Conservation (phyloP, 2,329 filamentous ascomycete species). For the Sphaerulina vaccinii region DNA sequence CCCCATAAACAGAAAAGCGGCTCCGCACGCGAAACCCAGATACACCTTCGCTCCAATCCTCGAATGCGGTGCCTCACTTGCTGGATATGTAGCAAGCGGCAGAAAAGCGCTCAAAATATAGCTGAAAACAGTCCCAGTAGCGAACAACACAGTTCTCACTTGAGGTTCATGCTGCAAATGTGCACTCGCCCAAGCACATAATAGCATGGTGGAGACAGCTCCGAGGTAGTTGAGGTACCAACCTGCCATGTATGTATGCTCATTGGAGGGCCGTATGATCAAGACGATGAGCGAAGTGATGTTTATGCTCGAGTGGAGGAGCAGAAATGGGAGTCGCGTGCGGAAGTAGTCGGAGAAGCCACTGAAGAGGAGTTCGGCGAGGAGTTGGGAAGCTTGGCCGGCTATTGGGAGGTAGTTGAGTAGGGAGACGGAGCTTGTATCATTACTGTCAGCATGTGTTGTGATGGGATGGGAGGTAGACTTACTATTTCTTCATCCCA, state of each 20-base stretch:
- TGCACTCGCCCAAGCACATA: neutral
- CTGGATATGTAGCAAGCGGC: neutral
- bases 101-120: neutral
- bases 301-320: neutral
- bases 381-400: neutral
- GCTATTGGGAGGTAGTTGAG: neutral
- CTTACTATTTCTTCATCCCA: constrained; percentile 39
- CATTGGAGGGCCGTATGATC: neutral
- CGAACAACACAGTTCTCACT: neutral
- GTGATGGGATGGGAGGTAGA: too few species aligned
- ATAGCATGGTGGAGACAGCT: neutral
- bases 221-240: constrained; percentile 1
- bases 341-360: neutral
- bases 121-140: neutral
- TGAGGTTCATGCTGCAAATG: neutral
- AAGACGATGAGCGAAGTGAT: neutral
- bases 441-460: neutral
- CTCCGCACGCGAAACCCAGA: neutral
- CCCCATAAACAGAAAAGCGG: neutral
- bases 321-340: neutral
- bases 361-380: neutral
- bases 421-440: neutral
- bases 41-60: neutral
- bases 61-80: neutral
- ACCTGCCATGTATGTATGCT: neutral